Evolutionary conservation across 345 rosid species (phyloP), one percentile per base, ranked within the genome.

Genomic region (Pugionium dolabratum): DNA sequence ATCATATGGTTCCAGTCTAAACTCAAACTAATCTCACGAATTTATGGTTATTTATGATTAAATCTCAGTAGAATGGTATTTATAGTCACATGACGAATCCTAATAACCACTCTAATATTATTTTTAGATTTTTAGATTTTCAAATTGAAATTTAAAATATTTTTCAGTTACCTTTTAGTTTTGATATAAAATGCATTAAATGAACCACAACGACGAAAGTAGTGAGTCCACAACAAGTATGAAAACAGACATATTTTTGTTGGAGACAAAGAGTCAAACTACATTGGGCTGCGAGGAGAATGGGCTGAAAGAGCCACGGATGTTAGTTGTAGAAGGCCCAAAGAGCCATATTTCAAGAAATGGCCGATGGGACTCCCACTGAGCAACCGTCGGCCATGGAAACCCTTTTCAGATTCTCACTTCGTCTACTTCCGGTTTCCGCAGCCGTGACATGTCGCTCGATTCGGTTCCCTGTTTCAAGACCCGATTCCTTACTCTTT

Each of bases 391-490:
- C 57, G 55, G 61, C 73, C 33, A 85, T 85, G 95, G 91, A 79
- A 46, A 55, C 82, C 7, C 78, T 86, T 42, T 79, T 74, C 76
- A 75, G 79, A 72, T 58, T 82, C 73, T 70, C 91, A 0, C 73
- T 81, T 68, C 83, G 89, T 64, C 88, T 79, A 31, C 75, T 80
- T 5, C 89, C 87, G 2, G 46, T 76, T 25, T 52, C 82, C 66
- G 72, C 80, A 48, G 69, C 59, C 70, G 50, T 72, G 7, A 76
- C 63, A 33, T 50, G 79, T 31, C 9, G 55, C 66, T 36, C 51
- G 1, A 7, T 47, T 49, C 81, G 31, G 3, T 54, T 49, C 47
- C 59, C 54, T 32, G 31, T 48, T 29, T 43, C 47, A 47, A 73
- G 1, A 70, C 67, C 66, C 79, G 35, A 40, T 5, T 43, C 45